Base-by-base conservation (phyloP, 2,329 filamentous ascomycete species). In the Fusarium algeriense region DNA sequence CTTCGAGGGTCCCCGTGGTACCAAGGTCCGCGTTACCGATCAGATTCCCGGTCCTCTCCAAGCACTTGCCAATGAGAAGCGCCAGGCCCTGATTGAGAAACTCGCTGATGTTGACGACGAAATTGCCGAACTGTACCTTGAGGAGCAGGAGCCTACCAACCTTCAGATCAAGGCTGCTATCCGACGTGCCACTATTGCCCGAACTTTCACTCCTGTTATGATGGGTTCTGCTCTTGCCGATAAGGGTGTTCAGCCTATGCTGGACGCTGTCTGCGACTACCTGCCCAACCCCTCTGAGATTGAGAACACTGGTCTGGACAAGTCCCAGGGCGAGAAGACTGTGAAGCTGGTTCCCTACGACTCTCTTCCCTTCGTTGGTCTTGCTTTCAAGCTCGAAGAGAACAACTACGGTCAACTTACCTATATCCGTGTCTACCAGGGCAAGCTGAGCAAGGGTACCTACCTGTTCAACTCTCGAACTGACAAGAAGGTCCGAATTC, bases 301-400 rank as follows among this genome's bases (percentile, higher is more conserved):
- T 45, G 89, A 93, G 80, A 98, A 98, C 83, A 84, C 93, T 77
- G 96, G 95, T 10, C 88, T 99, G 60, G 95, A 99, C 82, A 91
- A 91, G 79, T 89, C 91, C 78, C 90, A 92, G 76, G 86, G 86
- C 45, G 96, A 99, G 81, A 89, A 91, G 52, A 87, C 90, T 5
- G 95, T 97, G 66, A 92, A 95, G 80, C 89, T 99, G 60, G 90
- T 98, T 20, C 94, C 95, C 3, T 98, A 98, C 85, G 96, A 97
- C 83, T 92, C 93, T 26, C 86, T 97, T 28, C 96, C 96, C 1
- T 98, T 98, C 78, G 94, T 98, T 60, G 96, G 96, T 53, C 87
- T 99, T 70, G 96, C 96, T 13, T 99, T 99, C 87, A 99, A 99
- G 87, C 90, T 99, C 26, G 96, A 99, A 86, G 96, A 99, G 84